Conservation (phyloP, 148 eudicot species). For the Silene conica region DNA sequence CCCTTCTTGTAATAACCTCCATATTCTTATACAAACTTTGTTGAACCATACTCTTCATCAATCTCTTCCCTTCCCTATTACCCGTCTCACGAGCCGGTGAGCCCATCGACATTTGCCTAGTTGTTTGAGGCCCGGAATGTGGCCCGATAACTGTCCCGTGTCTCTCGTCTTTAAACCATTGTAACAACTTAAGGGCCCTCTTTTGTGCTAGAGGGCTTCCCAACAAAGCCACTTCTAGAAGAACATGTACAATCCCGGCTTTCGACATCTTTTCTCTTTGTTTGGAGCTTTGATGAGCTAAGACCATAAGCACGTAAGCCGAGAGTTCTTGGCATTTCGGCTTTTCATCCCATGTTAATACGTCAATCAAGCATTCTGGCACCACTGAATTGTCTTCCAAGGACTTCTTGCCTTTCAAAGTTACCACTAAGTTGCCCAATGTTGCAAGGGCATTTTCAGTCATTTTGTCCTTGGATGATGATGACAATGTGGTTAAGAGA, state of each 20-base stretch:
- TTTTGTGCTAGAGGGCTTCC: constrained; percentile 81
- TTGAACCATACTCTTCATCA: constrained; percentile 78
- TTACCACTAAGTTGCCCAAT: constrained; percentile 69
- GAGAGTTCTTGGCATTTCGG: constrained; percentile 71
- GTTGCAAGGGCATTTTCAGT: constrained; percentile 73
- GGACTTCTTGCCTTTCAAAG: constrained; percentile 55
- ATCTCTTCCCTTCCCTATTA: constrained; percentile 48
- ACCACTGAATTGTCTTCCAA: constrained; percentile 47
- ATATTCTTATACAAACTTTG: constrained; percentile 73
- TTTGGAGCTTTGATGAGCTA: constrained; percentile 62
- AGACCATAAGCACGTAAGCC: constrained; percentile 66
- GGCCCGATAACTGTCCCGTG: constrained; percentile 42
- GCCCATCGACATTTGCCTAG: constrained; percentile 33
- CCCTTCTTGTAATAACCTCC: constrained; percentile 76
- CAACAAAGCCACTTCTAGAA: constrained; percentile 71
- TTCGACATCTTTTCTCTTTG: constrained; percentile 64
- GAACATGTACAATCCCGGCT: constrained; percentile 59
- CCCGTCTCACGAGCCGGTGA: constrained; percentile 44
- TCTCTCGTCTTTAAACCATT: constrained; percentile 82
- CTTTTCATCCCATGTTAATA: constrained; percentile 67
- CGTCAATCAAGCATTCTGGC: constrained; percentile 66
- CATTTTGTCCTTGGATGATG: constrained; percentile 33
- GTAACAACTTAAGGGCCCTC: constrained; percentile 65
- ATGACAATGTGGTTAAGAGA: constrained; percentile 34
- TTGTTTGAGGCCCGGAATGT: constrained; percentile 74